A percentile compares a stretch with the other conserved stretches of the same genome.
These are phyloP conservation scores for Metschnikowia similis DNA, from an alignment of 805 yeast genomes.

Conservation along the genomic window DNA sequence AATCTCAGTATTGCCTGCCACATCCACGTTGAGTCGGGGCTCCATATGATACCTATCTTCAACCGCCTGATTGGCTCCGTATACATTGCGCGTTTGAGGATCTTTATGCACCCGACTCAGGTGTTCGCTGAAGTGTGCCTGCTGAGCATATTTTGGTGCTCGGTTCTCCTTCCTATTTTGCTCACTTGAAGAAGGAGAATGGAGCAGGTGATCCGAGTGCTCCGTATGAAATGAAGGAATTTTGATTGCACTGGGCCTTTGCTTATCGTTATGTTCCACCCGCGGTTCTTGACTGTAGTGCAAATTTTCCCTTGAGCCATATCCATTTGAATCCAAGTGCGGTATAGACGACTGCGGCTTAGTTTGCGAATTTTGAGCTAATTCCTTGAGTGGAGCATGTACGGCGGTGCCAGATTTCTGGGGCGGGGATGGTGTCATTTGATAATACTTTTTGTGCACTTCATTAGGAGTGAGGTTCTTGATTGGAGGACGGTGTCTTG, in stretches of 20 bases:
- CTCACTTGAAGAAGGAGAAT: background rate
- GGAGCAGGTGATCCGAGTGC: background rate
- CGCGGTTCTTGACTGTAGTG: background rate
- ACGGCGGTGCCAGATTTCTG: background rate
- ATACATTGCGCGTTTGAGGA: background rate
- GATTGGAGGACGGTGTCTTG: background rate
- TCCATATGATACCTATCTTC: background rate
- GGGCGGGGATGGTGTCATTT: background rate
- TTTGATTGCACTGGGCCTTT: background rate
- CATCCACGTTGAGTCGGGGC: background rate
- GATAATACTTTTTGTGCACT: constrained; percentile 2
- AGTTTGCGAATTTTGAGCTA: background rate
- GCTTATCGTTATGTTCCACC: background rate
- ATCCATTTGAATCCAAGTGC: background rate
- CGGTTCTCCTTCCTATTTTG: background rate
- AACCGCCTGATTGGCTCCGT: too few species aligned
- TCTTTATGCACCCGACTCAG: background rate
- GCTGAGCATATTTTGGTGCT: background rate
- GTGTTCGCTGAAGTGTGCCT: background rate
- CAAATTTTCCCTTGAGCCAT: background rate
- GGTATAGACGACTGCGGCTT: background rate
- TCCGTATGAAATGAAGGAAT: background rate
- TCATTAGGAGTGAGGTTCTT: background rate
- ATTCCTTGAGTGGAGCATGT: background rate
- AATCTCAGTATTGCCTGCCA: background rate